phyloP scores from a whole-genome alignment of 1,284 basidiomycete genomes.

The Ustilago esculenta region DNA sequence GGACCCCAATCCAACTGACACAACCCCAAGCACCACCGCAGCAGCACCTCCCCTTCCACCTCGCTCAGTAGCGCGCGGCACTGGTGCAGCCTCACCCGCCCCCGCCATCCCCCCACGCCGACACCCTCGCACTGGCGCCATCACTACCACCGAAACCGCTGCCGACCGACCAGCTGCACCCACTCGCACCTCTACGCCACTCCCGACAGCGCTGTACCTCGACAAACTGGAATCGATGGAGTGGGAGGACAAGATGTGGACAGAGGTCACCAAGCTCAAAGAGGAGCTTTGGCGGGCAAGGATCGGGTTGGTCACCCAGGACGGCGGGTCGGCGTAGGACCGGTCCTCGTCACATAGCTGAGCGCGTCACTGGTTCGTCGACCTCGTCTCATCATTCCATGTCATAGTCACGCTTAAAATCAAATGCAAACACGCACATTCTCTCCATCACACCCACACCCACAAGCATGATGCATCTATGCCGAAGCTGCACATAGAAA shows the following conservation, averaged over 20 bases:
- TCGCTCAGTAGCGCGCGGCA: constrained; percentile 23
- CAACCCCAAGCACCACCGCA: neutral
- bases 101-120: constrained; percentile 31
- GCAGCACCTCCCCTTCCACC: constrained; percentile 27
- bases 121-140: constrained; percentile 3
- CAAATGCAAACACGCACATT: too few species aligned
- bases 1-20: neutral
- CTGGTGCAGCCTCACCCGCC: constrained; percentile 13
- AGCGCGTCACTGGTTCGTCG: too few species aligned
- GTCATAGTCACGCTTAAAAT: too few species aligned
- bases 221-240: constrained; percentile 36
- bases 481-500: too few species aligned
- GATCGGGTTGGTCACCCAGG: constrained; percentile 36
- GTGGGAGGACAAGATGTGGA: constrained; percentile 62
- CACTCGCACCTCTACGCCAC: constrained; percentile 4
- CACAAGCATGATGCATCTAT: too few species aligned
- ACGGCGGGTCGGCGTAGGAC: too few species aligned
- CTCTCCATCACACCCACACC: too few species aligned
- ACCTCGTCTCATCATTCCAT: too few species aligned
- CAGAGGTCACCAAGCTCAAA: constrained; percentile 56
- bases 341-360: too few species aligned
- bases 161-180: neutral
- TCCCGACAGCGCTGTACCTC: constrained; percentile 21
- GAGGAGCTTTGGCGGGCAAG: constrained; percentile 56
- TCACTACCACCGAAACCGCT: neutral